phyloP scores from a whole-genome alignment of 345 rosid genomes.

The Melaleuca alternifolia region DNA sequence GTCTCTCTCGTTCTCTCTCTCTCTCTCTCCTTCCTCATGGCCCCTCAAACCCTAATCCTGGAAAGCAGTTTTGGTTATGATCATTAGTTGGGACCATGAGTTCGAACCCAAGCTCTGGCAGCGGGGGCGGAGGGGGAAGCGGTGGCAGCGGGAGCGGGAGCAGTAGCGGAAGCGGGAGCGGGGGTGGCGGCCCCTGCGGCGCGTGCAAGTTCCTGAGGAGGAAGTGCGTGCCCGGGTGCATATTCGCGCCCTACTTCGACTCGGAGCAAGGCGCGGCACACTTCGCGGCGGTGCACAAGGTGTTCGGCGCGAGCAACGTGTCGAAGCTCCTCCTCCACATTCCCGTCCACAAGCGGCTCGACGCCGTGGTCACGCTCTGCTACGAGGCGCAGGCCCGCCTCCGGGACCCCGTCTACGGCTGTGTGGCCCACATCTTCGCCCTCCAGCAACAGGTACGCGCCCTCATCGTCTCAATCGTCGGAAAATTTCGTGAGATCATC shows the following conservation, averaged over 20 bases:
- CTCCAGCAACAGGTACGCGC: conserved; percentile 85
- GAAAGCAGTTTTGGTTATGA: background rate
- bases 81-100: conserved; percentile 26
- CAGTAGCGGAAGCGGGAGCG: background rate
- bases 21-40: background rate
- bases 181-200: conserved; percentile 51
- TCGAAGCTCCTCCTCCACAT: conserved; percentile 60
- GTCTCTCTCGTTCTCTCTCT: background rate
- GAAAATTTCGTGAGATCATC: background rate
- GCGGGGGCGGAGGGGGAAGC: background rate
- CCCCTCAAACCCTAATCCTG: conserved; percentile 8
- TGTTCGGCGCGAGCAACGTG: conserved; percentile 87
- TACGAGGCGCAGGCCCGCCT: conserved; percentile 83
- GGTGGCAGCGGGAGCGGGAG: background rate
- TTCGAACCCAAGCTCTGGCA: conserved; percentile 20
- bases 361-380: conserved; percentile 68
- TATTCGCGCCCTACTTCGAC: conserved; percentile 84
- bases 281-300: conserved; percentile 86
- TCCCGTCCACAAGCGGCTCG: conserved; percentile 59
- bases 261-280: conserved; percentile 74
- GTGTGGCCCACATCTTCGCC: conserved; percentile 66
- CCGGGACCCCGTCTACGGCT: conserved; percentile 85
- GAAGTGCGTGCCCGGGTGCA: conserved; percentile 72
- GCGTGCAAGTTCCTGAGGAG: conserved; percentile 86
- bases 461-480: background rate